phyloP scores from a whole-genome alignment of 805 yeast genomes.

The Wickerhamiella sorbophila region DNA sequence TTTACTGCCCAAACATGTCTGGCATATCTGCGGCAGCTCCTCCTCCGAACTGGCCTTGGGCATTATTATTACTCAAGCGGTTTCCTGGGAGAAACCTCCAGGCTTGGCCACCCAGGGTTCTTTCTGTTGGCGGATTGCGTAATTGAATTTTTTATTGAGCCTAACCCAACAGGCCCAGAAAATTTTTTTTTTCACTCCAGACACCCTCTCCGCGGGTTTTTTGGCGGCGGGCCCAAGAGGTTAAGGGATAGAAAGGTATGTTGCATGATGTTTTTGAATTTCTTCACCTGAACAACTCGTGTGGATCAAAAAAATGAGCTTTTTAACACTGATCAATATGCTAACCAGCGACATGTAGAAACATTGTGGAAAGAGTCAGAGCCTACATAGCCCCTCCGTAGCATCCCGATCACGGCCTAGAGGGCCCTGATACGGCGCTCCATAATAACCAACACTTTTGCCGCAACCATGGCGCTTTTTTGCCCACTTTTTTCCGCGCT shows the following conservation, averaged over 20 bases:
- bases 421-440: no score
- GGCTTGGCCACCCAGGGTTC: no score
- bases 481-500: no score
- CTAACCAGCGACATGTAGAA: not conserved
- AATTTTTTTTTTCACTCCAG: not conserved
- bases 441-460: no score
- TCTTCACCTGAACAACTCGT: conserved; percentile 28
- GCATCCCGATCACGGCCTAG: not conserved
- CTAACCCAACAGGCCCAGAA: conserved; percentile 1
- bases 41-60: conserved; percentile 9
- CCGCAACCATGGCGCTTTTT: no score
- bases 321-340: conserved; percentile 29
- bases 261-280: conserved; percentile 28
- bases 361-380: not conserved
- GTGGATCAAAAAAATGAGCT: conserved; percentile 28
- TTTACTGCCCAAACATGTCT: conserved; percentile 53
- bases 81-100: not conserved
- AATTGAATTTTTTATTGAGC: not conserved
- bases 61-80: not conserved
- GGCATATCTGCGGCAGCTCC: conserved; percentile 55
- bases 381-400: not conserved
- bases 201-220: not conserved
- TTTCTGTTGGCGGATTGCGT: not conserved
- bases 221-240: no score
- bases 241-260: conserved; percentile 18